Conservation (phyloP, 305 asterid species). For the Solanum hybrid region DNA sequence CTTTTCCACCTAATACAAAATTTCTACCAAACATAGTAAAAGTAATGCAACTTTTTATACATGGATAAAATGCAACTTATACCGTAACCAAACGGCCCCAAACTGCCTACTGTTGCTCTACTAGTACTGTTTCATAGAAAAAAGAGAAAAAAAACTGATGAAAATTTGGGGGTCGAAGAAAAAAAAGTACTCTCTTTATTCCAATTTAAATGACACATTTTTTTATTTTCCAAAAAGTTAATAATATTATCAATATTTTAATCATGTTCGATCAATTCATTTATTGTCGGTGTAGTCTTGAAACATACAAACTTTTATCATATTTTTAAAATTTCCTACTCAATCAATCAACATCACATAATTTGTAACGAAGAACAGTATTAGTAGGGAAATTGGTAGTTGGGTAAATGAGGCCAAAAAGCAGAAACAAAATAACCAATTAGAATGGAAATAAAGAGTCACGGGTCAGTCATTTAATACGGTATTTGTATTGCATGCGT, state of each 20-base stretch:
- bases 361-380: not conserved
- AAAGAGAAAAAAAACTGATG: not conserved
- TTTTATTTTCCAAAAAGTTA: not conserved
- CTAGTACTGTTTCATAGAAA: not conserved
- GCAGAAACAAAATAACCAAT: not conserved
- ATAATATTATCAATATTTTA: not conserved
- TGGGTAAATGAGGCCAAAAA: constrained; percentile 5
- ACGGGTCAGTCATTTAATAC: not conserved
- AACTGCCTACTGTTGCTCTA: not conserved
- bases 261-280: not conserved
- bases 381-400: not conserved
- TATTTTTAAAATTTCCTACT: not conserved
- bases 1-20: too few relatives aligned
- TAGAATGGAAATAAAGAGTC: not conserved
- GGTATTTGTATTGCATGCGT: not conserved
- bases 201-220: not conserved
- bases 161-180: not conserved
- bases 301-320: not conserved
- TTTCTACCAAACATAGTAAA: too few relatives aligned
- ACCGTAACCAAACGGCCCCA: too few relatives aligned
- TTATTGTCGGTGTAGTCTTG: not conserved
- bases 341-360: not conserved
- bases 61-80: too few relatives aligned
- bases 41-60: too few relatives aligned
- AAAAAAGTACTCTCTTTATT: not conserved